Conservation (phyloP, 345 rosid genomes). For the Aurinia saxatilis region DNA sequence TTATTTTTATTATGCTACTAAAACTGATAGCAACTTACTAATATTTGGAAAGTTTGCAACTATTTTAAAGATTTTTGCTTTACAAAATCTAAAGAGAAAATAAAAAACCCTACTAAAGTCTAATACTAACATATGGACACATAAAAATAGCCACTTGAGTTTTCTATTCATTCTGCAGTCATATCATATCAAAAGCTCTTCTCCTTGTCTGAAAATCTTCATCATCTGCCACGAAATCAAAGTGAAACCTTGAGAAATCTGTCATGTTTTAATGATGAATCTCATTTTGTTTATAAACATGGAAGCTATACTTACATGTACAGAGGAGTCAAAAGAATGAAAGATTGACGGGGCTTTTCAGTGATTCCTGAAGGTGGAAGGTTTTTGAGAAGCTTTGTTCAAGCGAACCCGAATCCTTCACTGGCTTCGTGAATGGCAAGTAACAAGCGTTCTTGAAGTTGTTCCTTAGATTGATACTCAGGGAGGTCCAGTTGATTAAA, state of each 20-base stretch:
- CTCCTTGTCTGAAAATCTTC: constrained; percentile 26
- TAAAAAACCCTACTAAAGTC: background rate
- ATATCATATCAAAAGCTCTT: background rate
- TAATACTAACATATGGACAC: constrained; percentile 25
- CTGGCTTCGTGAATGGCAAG: constrained; percentile 96
- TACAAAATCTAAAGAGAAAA: constrained; percentile 18
- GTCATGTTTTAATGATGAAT: background rate
- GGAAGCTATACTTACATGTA: constrained; percentile 17
- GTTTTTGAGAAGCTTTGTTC: constrained; percentile 14
- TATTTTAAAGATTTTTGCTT: constrained; percentile 12
- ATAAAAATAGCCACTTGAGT: constrained; percentile 18
- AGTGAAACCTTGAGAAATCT: background rate
- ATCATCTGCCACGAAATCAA: constrained; percentile 9
- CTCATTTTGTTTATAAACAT: background rate
- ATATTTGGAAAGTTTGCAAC: constrained; percentile 12
- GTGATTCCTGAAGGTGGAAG: background rate
- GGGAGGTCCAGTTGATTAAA: constrained; percentile 97
- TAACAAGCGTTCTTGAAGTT: constrained; percentile 74
- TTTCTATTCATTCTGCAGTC: constrained; percentile 14
- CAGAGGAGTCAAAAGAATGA: constrained; percentile 25
- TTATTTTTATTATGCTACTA: background rate
- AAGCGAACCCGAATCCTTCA: constrained; percentile 97
- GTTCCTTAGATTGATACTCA: constrained; percentile 72
- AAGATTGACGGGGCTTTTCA: constrained; percentile 8
- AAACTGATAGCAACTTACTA: background rate